Percentiles rank a stretch among this genome's conserved stretches.
These are phyloP conservation scores for Chrysophaeum taylorii DNA, from an alignment of 352 stramenopile genomes.

Conservation along the genomic window DNA sequence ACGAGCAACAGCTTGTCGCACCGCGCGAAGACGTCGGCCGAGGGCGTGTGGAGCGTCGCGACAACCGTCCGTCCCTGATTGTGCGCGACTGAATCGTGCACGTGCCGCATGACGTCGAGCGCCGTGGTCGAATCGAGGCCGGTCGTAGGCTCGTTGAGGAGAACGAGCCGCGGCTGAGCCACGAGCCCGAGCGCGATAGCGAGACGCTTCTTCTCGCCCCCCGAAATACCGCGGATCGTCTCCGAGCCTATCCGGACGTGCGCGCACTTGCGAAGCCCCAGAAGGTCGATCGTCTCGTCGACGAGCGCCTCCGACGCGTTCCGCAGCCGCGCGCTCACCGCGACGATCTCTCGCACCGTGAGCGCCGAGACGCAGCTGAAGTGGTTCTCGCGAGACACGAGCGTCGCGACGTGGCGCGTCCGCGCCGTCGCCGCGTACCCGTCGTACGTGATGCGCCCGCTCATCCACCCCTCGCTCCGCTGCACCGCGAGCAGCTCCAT, in stretches of 20 bases:
- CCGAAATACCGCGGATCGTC: slow-evolving; percentile 29
- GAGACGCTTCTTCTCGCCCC: slow-evolving; percentile 48
- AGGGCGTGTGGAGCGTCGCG: not conserved
- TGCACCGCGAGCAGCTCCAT: not conserved
- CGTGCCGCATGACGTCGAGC: slow-evolving; percentile 33
- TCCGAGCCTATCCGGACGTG: not conserved
- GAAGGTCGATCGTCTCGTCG: not conserved
- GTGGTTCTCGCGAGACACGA: not conserved
- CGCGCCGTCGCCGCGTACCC: not conserved
- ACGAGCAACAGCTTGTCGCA: not conserved
- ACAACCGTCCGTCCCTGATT: not conserved
- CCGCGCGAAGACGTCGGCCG: not conserved
- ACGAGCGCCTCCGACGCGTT: not conserved
- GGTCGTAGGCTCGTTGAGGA: slow-evolving; percentile 66
- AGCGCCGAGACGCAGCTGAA: not conserved
- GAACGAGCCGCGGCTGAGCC: slow-evolving; percentile 36
- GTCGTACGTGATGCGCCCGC: not conserved
- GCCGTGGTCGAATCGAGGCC: slow-evolving; percentile 60
- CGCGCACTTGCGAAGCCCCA: not conserved
- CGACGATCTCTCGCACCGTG: not conserved
- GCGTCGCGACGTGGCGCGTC: not conserved
- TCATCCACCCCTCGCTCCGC: not conserved
- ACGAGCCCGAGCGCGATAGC: slow-evolving; percentile 46
- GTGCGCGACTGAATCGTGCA: not conserved
- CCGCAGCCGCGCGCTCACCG: not conserved